phyloP scores from a whole-genome alignment of 768 basidiomycete species.

The Pulveroboletus sp. region DNA sequence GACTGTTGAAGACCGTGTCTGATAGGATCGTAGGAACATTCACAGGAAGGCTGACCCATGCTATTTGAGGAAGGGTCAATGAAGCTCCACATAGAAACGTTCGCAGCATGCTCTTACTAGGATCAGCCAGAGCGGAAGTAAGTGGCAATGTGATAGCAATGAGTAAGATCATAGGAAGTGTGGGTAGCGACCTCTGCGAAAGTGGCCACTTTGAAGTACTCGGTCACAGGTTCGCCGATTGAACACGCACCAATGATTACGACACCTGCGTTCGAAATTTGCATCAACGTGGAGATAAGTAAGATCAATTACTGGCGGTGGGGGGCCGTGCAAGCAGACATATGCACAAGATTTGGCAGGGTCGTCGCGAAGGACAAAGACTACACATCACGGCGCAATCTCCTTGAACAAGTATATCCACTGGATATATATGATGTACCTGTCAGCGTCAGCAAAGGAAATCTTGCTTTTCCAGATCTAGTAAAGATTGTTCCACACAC shows the following conservation, averaged over 20 bases:
- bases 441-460: background rate
- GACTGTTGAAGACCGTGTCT: constrained; percentile 12
- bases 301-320: too few relatives aligned
- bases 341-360: too few relatives aligned
- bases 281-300: too few relatives aligned
- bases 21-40: constrained; percentile 11
- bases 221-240: too few relatives aligned
- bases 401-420: too few relatives aligned
- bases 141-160: background rate
- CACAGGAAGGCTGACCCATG: constrained; percentile 17
- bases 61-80: constrained; percentile 2
- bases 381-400: too few relatives aligned
- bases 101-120: background rate
- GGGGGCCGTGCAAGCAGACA: too few relatives aligned
- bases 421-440: background rate
- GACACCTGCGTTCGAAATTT: too few relatives aligned
- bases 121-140: background rate
- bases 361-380: too few relatives aligned
- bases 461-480: too few relatives aligned
- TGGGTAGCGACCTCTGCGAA: background rate
- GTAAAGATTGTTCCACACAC: too few relatives aligned
- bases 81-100: background rate
- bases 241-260: too few relatives aligned
- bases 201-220: background rate
- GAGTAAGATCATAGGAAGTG: background rate